These are phyloP conservation scores for Steccherinum ochraceum DNA, from an alignment of 768 basidiomycete genomes.

Conservation along the genomic window DNA sequence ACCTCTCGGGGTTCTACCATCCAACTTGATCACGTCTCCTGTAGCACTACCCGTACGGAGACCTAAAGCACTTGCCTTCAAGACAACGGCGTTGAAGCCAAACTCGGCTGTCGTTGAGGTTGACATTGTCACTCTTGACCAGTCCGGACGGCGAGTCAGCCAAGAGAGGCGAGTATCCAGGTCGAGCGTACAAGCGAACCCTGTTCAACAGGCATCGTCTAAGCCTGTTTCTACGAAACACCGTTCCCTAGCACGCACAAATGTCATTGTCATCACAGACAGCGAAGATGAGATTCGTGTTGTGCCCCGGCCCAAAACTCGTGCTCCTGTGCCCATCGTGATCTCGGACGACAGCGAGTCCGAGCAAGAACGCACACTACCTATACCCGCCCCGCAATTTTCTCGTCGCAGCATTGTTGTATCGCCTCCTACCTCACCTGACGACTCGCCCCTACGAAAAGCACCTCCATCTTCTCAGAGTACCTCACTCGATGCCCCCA, in stretches of 20 bases:
- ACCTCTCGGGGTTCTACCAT: constrained; percentile 33
- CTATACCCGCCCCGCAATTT: background rate
- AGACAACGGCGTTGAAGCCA: too few species aligned
- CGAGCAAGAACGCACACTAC: background rate
- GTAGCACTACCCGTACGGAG: constrained; percentile 21
- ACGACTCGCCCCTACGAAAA: constrained; percentile 1
- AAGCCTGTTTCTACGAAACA: background rate
- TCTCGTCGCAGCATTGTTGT: background rate
- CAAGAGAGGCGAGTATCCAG: constrained; percentile 57
- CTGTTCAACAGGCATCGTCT: background rate
- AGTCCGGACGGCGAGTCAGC: constrained; percentile 47
- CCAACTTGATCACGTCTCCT: constrained; percentile 35
- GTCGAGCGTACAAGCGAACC: constrained; percentile 34
- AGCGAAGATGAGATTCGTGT: constrained; percentile 2
- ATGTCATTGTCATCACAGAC: constrained; percentile 2
- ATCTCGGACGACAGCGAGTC: constrained; percentile 10
- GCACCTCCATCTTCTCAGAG: background rate
- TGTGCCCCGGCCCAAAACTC: background rate
- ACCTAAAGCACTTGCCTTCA: too few species aligned
- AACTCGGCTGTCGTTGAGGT: constrained; percentile 49
- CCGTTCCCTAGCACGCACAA: too few species aligned
- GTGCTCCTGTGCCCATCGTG: constrained; percentile 5
- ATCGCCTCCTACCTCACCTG: constrained; percentile 8
- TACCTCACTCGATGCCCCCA: constrained; percentile 2
- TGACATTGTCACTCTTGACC: constrained; percentile 65